phyloP scores from a whole-genome alignment of 2,329 filamentous ascomycete species.

The Trichoderma endophyticum region DNA sequence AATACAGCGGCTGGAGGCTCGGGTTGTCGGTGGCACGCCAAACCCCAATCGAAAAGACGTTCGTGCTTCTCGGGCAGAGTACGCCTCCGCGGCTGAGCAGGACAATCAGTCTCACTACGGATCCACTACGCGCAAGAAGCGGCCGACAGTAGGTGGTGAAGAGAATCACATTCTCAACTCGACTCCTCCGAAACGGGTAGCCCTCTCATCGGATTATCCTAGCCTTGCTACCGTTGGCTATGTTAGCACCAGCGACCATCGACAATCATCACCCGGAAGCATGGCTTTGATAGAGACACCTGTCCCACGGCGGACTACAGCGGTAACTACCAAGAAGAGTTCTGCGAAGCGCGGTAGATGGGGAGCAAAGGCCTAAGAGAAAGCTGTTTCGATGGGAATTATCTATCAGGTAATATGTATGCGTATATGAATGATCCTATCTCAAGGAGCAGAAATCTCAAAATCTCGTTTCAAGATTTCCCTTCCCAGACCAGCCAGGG shows the following conservation, averaged over 20 bases:
- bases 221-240: slow-evolving; percentile 15
- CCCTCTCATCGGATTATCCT: slow-evolving; percentile 26
- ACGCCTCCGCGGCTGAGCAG: neutral
- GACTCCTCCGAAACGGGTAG: slow-evolving; percentile 26
- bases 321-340: neutral
- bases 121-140: slow-evolving; percentile 22
- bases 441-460: slow-evolving; percentile 13
- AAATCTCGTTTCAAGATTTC: slow-evolving; percentile 44
- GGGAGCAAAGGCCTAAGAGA: slow-evolving; percentile 15
- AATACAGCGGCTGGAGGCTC: slow-evolving; percentile 34
- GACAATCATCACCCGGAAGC: slow-evolving; percentile 22
- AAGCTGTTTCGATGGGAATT: neutral
- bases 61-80: neutral
- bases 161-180: slow-evolving; percentile 18
- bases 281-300: neutral
- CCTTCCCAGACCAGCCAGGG: slow-evolving; percentile 45
- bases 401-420: neutral
- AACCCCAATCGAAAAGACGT: slow-evolving; percentile 5
- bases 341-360: slow-evolving; percentile 7
- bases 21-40: neutral
- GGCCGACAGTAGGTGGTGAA: slow-evolving; percentile 21
- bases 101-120: slow-evolving; percentile 13
- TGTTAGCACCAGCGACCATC: slow-evolving; percentile 14
- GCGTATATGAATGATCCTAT: neutral
- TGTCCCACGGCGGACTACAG: slow-evolving; percentile 8